A percentile compares a stretch with the other conserved stretches of the same genome.
Evolutionary conservation across 1,284 basidiomycete species (phyloP).

Genomic region (Rhodotorula sp.): DNA sequence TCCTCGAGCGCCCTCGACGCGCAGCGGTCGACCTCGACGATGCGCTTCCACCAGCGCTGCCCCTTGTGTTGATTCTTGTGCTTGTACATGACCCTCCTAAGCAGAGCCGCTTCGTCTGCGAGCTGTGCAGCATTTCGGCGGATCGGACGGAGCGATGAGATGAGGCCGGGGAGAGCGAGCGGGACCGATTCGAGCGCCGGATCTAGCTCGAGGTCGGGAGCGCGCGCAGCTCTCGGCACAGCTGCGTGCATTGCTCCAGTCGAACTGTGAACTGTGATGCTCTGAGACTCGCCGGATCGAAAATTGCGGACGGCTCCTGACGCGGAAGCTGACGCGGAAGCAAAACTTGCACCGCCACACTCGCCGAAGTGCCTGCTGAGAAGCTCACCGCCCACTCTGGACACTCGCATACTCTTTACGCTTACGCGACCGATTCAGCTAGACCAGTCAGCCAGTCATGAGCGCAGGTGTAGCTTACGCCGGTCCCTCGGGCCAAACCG

Average conservation of each 20-base stretch:
- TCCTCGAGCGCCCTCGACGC: conserved; percentile 17
- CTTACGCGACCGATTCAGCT: neutral
- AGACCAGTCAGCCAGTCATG: conserved; percentile 4
- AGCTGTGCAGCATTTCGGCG: conserved; percentile 19
- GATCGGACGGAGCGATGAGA: conserved; percentile 37
- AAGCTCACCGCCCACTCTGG: neutral
- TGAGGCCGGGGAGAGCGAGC: conserved; percentile 30
- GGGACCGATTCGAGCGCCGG: neutral
- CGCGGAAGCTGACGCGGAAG: too few species aligned
- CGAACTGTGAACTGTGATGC: too few species aligned
- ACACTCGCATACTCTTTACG: neutral
- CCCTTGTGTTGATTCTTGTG: conserved; percentile 42
- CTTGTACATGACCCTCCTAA: conserved; percentile 40
- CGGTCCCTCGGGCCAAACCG: conserved; percentile 26
- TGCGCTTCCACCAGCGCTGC: conserved; percentile 30
- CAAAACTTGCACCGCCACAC: too few species aligned
- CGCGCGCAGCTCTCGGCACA: neutral
- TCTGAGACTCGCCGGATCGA: too few species aligned
- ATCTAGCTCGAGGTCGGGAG: neutral
- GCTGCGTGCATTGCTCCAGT: neutral
- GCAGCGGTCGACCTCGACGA: conserved; percentile 29
- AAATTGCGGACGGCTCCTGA: too few species aligned
- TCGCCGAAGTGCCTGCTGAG: too few species aligned
- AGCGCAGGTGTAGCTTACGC: conserved; percentile 37
- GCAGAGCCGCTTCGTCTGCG: conserved; percentile 23